Conservation (phyloP, 2,329 filamentous ascomycete genomes). For the Aspergillaceae sp. region DNA sequence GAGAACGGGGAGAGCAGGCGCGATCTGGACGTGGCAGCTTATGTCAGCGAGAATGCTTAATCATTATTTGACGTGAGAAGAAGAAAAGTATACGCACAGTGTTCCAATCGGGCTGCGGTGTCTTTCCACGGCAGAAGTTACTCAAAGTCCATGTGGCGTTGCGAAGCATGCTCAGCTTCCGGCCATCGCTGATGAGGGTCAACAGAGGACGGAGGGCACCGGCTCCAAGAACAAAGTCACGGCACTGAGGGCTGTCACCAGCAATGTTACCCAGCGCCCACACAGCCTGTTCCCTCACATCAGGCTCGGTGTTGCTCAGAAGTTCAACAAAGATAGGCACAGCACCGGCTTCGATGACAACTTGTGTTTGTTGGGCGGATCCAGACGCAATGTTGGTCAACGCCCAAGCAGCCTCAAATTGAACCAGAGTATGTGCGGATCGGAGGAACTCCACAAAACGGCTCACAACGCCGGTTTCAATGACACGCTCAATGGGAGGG, state of each 20-base stretch:
- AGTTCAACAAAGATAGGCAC: conserved; percentile 98
- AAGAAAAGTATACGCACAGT: conserved; percentile 55
- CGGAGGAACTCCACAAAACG: conserved; percentile 97
- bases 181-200: conserved; percentile 84
- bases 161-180: conserved; percentile 97
- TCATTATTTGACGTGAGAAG: not conserved
- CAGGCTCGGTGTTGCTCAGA: conserved; percentile 87
- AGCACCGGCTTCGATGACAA: conserved; percentile 95
- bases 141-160: conserved; percentile 99
- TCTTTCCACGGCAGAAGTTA: conserved; percentile 99
- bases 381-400: conserved; percentile 98
- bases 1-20: conserved; percentile 86
- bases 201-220: conserved; percentile 87
- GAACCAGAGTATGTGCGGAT: conserved; percentile 93
- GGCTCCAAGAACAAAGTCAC: conserved; percentile 88
- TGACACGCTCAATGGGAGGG: conserved; percentile 97
- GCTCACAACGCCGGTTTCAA: conserved; percentile 95
- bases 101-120: conserved; percentile 94
- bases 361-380: conserved; percentile 93
- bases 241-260: conserved; percentile 93
- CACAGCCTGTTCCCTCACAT: conserved; percentile 95
- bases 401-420: conserved; percentile 98
- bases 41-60: conserved; percentile 11
- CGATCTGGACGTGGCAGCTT: conserved; percentile 54
- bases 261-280: conserved; percentile 99